A percentile compares a stretch with the other conserved stretches of the same genome.
These are phyloP conservation scores for Salvia splendens DNA, from an alignment of 257 asterid species.

Conservation along the genomic window DNA sequence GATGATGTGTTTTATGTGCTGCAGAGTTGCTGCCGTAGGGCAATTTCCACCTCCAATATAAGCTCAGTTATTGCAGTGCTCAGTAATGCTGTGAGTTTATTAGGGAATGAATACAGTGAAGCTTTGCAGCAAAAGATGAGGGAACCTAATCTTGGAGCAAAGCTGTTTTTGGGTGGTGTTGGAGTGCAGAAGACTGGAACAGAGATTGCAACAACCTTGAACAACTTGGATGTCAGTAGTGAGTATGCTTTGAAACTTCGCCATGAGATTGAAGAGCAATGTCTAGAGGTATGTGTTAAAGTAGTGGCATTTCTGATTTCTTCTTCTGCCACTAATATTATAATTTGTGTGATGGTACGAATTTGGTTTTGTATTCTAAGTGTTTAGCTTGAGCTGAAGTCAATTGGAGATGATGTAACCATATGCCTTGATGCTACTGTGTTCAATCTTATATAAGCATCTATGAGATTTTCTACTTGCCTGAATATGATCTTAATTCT, in stretches of 20 bases:
- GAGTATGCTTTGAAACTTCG: slow-evolving; percentile 84
- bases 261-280: slow-evolving; percentile 94
- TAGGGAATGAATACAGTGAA: slow-evolving; percentile 84
- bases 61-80: slow-evolving; percentile 85
- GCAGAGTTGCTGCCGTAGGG: slow-evolving; percentile 94
- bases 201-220: slow-evolving; percentile 85
- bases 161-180: slow-evolving; percentile 84
- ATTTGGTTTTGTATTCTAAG: slow-evolving; percentile 1
- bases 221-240: slow-evolving; percentile 91
- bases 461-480: slow-evolving; percentile 11
- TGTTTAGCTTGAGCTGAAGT: slow-evolving; percentile 4
- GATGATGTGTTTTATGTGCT: slow-evolving; percentile 94
- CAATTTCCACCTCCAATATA: slow-evolving; percentile 81
- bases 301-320: neutral
- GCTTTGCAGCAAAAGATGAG: slow-evolving; percentile 89
- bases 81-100: slow-evolving; percentile 79
- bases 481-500: neutral
- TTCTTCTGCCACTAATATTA: slow-evolving; percentile 18
- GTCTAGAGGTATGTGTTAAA: slow-evolving; percentile 56
- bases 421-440: slow-evolving; percentile 9
- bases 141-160: slow-evolving; percentile 89
- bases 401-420: slow-evolving; percentile 1
- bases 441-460: slow-evolving; percentile 18
- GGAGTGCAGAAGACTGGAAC: slow-evolving; percentile 88
- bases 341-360: slow-evolving; percentile 2